Evolutionary conservation across 2,329 filamentous ascomycete species (phyloP), one percentile per base, ranked within the genome.

Genomic region (Cadophora sp.): DNA sequence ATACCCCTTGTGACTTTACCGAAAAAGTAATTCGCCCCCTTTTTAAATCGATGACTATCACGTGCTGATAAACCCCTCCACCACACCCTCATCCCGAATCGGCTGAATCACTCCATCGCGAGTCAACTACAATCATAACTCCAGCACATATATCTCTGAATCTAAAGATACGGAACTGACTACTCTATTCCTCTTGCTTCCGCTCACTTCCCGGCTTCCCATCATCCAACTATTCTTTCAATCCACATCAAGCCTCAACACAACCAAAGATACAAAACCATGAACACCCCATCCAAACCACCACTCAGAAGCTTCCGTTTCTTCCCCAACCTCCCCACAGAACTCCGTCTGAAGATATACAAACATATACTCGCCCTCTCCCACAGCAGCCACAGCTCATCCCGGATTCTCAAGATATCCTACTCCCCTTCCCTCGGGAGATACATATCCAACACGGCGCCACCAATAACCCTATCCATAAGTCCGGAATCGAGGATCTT

Each of bases 261-360:
- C 43, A 45, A 18, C 41, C 27, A 45, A 18, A 45, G 16, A 11
- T 45, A n/a, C 39, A 47, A 30, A 27, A 51, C 45, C 51, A 62
- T 62, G 65, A 30, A 56, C 6, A 43, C 9, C 1, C 8, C 18
- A 5, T 22, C 33, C 20, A 63, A 45, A 18, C 24, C 55, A 27
- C 56, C 59, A 16, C 53, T 47, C 22, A 20, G 47, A 47, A 30
- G 4, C 22, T 67, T 67, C 30, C 62, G 36, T 2, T 69, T 72
- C 62, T 75, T 75, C 45, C 64, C 68, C 18, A 30, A 53, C 20
- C 72, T 75, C 27, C 73, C 73, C 22, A 66, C 70, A 36, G 73
- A 75, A 55, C 69, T 75, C 36, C 70, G 72, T 27, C 69, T 75
- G 22, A 69, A 73, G 48, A 74, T 74, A 50, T 74, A 72, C 66